Evolutionary conservation across 805 yeast genomes (phyloP).

Genomic region (Ogataea populi-albae): DNA sequence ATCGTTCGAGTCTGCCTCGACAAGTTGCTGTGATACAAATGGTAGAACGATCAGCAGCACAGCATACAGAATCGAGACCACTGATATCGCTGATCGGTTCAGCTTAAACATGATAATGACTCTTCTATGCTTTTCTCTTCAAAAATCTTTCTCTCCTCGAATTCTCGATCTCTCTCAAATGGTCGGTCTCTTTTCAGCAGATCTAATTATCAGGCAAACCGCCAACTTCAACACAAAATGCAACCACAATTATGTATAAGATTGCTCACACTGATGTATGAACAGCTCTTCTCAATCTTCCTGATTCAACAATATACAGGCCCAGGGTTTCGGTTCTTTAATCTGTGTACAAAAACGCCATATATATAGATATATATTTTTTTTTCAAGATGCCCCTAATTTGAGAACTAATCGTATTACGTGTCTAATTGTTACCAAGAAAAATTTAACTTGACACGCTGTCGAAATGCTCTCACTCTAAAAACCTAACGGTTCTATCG

Average conservation of each 20-base stretch:
- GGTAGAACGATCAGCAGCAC: slow-evolving; percentile 29
- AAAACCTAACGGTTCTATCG: not conserved
- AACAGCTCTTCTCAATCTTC: too few relatives aligned
- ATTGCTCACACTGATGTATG: too few relatives aligned
- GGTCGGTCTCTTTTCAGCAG: too few relatives aligned
- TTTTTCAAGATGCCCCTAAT: too few relatives aligned
- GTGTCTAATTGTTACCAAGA: slow-evolving; percentile 18
- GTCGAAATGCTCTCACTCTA: slow-evolving; percentile 7
- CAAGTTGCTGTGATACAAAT: slow-evolving; percentile 24
- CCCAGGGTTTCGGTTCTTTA: slow-evolving; percentile 1
- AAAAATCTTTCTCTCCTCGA: not conserved
- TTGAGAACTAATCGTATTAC: too few relatives aligned
- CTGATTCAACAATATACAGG: too few relatives aligned
- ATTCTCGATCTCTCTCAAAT: too few relatives aligned
- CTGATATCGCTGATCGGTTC: slow-evolving; percentile 25
- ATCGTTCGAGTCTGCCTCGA: slow-evolving; percentile 28
- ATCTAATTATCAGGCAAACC: too few relatives aligned
- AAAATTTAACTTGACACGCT: slow-evolving; percentile 18
- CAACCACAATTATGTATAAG: too few relatives aligned
- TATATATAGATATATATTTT: not conserved
- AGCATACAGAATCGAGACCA: slow-evolving; percentile 29
- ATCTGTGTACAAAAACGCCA: slow-evolving; percentile 3
- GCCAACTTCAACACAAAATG: too few relatives aligned
- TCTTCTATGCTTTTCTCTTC: not conserved
- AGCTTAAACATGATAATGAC: slow-evolving; percentile 28